Conservation (phyloP, 2,329 filamentous ascomycete genomes). For the Cercospora zeina region DNA sequence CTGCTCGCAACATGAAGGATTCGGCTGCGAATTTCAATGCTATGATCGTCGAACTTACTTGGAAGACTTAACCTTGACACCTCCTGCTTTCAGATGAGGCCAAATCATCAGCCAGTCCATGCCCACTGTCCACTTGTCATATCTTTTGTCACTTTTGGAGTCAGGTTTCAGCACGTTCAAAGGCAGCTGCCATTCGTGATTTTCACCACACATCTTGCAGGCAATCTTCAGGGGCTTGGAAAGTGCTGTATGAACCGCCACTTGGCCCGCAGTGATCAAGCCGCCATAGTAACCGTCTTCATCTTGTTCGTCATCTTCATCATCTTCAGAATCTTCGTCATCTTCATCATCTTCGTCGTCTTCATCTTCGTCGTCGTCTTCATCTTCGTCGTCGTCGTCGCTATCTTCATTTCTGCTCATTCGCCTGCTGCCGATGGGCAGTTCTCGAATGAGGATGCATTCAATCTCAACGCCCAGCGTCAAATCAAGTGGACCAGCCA, state of each 20-base stretch:
- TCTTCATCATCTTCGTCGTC: no score
- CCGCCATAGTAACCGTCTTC: no score
- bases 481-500: conserved; percentile 7
- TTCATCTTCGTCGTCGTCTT: no score
- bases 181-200: conserved; percentile 7
- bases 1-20: conserved; percentile 11
- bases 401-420: no score
- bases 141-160: neutral
- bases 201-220: conserved; percentile 5
- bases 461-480: conserved; percentile 25
- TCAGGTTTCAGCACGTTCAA: neutral
- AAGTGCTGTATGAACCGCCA: conserved; percentile 12
- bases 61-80: no score
- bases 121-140: conserved; percentile 5
- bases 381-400: no score
- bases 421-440: neutral
- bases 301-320: no score
- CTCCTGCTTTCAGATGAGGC: neutral
- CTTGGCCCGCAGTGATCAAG: neutral
- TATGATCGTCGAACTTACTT: neutral
- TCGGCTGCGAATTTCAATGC: conserved; percentile 24
- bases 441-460: conserved; percentile 18
- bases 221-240: conserved; percentile 3
- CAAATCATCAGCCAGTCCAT: neutral
- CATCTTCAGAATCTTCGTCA: no score